Conservation (phyloP, 495 filamentous ascomycete genomes). For the Cercophora samala region DNA sequence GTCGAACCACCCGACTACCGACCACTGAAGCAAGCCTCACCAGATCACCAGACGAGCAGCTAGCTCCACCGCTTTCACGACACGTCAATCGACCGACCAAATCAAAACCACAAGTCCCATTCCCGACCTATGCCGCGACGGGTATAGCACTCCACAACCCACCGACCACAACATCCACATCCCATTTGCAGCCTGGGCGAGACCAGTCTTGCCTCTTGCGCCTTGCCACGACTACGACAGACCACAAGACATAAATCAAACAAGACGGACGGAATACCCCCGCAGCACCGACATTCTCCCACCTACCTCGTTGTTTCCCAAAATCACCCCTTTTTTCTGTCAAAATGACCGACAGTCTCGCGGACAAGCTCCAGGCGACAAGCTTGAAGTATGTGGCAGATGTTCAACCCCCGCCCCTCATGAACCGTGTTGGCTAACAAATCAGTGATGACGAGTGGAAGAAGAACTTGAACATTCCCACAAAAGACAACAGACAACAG, state of each 20-base stretch:
- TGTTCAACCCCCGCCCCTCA: not conserved
- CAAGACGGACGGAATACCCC: not conserved
- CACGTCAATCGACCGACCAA: not conserved
- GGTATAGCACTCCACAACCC: conserved; percentile 1
- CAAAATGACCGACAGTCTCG: conserved; percentile 53
- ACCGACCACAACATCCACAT: not conserved
- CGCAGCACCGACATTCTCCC: not conserved
- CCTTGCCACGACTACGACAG: not conserved
- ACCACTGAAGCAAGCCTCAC: not conserved
- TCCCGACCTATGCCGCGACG: not conserved
- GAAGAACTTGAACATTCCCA: conserved; percentile 68
- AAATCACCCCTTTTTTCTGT: not conserved
- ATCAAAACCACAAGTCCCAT: not conserved
- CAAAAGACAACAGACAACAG: conserved; percentile 83
- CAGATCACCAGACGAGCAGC: not conserved
- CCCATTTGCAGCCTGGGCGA: not conserved
- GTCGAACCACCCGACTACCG: too few species aligned
- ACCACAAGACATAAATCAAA: not conserved
- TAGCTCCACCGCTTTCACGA: not conserved
- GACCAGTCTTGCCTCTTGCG: not conserved
- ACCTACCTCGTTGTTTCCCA: not conserved
- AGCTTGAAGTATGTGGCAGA: conserved; percentile 59
- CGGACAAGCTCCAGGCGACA: conserved; percentile 67
- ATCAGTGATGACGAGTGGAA: conserved; percentile 68
- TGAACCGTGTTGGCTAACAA: conserved; percentile 21